These are phyloP conservation scores for Heritiera littoralis DNA, from an alignment of 345 rosid genomes.

Conservation along the genomic window DNA sequence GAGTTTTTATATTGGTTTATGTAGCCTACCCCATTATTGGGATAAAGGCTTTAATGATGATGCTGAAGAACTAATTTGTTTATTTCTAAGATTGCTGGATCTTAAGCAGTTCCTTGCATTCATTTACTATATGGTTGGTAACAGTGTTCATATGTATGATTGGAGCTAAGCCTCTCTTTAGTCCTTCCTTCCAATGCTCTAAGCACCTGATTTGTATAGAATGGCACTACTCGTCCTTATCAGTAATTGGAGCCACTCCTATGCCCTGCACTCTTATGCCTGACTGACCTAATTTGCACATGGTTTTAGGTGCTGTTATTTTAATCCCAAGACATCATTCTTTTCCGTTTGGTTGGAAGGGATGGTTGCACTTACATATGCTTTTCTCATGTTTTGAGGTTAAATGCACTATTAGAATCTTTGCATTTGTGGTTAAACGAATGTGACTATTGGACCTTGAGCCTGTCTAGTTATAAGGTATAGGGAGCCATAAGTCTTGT, in stretches of 20 bases:
- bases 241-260: neutral
- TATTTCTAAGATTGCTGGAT: neutral
- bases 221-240: neutral
- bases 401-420: neutral
- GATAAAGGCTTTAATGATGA: too few relatives aligned
- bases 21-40: too few relatives aligned
- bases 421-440: neutral
- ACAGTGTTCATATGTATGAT: neutral
- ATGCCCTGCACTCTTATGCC: neutral
- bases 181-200: neutral
- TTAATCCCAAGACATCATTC: neutral
- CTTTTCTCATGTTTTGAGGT: neutral
- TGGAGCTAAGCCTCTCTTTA: neutral
- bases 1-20: too few relatives aligned
- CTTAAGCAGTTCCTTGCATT: neutral
- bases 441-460: neutral
- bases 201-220: neutral
- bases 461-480: neutral
- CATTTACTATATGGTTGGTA: neutral
- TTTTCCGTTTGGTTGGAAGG: neutral
- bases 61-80: neutral
- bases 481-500: neutral
- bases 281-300: neutral
- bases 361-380: constrained; percentile 4
- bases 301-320: neutral